Evolutionary conservation across 2,329 filamentous ascomycete genomes (phyloP).

Genomic region (Claviceps capensis): DNA sequence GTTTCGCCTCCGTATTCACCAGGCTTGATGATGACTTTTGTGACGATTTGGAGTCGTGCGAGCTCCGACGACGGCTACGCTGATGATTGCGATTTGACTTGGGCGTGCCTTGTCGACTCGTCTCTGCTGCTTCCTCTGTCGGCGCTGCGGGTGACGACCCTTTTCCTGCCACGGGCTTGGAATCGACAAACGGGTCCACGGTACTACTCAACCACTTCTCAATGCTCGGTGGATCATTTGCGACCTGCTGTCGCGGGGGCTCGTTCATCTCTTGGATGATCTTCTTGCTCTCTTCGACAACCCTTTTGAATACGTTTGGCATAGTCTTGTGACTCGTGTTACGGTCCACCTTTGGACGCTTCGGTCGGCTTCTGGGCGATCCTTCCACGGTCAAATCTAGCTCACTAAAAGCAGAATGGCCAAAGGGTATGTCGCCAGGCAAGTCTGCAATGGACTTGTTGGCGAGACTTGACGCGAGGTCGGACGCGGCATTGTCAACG

Average conservation of each 20-base stretch:
- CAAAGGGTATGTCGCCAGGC: conserved; percentile 44
- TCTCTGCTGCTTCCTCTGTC: conserved; percentile 1
- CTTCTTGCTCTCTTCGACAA: conserved; percentile 50
- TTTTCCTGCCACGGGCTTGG: conserved; percentile 1
- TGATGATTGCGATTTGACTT: background rate
- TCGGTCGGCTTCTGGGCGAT: conserved; percentile 27
- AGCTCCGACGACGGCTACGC: background rate
- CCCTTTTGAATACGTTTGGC: conserved; percentile 51
- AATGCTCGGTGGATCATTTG: conserved; percentile 48
- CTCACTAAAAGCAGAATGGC: conserved; percentile 53
- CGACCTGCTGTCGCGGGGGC: conserved; percentile 32
- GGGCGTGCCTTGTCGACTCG: background rate
- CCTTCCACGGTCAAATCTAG: conserved; percentile 41
- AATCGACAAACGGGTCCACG: conserved; percentile 47
- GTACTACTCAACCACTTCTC: conserved; percentile 52
- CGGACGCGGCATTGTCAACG: conserved; percentile 16
- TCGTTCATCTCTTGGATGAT: conserved; percentile 49
- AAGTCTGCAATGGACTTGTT: conserved; percentile 44
- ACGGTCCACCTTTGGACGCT: conserved; percentile 34
- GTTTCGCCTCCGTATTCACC: conserved; percentile 3
- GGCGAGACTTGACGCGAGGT: conserved; percentile 22
- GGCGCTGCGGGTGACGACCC: background rate
- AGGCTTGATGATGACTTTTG: conserved; percentile 1
- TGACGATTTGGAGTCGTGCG: background rate
- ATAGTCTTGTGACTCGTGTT: conserved; percentile 45